Percentiles rank a stretch among this genome's conserved stretches.
These are phyloP conservation scores for Fusarium napiforme DNA, from an alignment of 2,329 filamentous ascomycete genomes.

Conservation along the genomic window DNA sequence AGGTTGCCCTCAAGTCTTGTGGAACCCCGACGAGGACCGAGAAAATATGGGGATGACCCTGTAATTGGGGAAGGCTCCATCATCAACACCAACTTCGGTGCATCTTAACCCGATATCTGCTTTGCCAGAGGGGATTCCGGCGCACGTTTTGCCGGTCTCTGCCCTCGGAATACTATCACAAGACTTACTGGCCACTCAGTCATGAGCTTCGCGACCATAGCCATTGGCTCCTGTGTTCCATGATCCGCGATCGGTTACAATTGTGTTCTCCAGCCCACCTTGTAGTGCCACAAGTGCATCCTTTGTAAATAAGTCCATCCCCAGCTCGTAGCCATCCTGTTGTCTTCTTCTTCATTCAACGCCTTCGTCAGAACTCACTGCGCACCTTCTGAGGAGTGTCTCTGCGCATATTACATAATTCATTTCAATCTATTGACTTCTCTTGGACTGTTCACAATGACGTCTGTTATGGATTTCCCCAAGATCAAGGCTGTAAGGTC, in stretches of 20 bases:
- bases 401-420: background rate
- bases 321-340: constrained; percentile 4
- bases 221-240: constrained; percentile 3
- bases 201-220: constrained; percentile 6
- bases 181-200: constrained; percentile 24
- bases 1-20: background rate
- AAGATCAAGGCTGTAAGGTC: constrained; percentile 81
- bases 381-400: background rate
- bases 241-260: constrained; percentile 21
- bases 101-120: constrained; percentile 34
- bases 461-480: constrained; percentile 69
- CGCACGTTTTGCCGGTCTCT: constrained; percentile 25
- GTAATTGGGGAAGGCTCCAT: constrained; percentile 32
- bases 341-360: constrained; percentile 3
- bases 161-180: constrained; percentile 20
- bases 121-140: constrained; percentile 29
- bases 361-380: background rate
- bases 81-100: constrained; percentile 31
- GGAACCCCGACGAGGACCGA: constrained; percentile 34
- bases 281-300: constrained; percentile 17
- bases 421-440: background rate
- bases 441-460: constrained; percentile 50
- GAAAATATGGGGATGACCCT: constrained; percentile 31
- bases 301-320: constrained; percentile 36
- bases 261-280: constrained; percentile 28